phyloP scores from a whole-genome alignment of 1,284 basidiomycete species.

The Rhodotorula sp. region DNA sequence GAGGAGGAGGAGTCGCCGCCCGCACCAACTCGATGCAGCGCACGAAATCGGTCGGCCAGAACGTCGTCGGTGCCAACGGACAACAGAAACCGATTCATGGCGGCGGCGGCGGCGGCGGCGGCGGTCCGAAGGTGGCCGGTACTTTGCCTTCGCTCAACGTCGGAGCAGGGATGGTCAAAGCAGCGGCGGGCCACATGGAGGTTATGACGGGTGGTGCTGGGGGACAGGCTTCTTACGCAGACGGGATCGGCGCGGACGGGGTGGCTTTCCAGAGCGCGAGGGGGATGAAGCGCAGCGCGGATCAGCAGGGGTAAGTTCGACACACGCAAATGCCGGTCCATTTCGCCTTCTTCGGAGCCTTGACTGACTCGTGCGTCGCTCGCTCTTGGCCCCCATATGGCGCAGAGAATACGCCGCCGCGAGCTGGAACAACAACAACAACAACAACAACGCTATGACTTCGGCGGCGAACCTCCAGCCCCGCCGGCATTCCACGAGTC shows the following conservation, averaged over 20 bases:
- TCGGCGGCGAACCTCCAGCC: slow-evolving; percentile 47
- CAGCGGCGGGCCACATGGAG: background rate
- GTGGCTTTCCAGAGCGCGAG: background rate
- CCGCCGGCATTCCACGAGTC: slow-evolving; percentile 26
- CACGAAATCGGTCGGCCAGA: background rate
- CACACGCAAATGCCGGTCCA: background rate
- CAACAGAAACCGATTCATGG: background rate
- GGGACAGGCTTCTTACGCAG: background rate
- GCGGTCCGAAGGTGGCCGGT: background rate
- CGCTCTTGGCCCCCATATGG: no score
- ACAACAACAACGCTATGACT: background rate
- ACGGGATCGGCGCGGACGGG: slow-evolving; percentile 16
- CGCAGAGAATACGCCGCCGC: slow-evolving; percentile 8
- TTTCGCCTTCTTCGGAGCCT: no score
- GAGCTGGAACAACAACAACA: background rate
- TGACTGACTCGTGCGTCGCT: background rate
- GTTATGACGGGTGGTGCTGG: background rate
- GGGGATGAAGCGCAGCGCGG: background rate
- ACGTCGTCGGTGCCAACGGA: background rate
- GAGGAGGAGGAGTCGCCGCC: no score
- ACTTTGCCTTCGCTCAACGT: background rate
- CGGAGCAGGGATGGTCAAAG: background rate
- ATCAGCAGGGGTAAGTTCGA: slow-evolving; percentile 27
- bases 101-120: no score
- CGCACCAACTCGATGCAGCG: background rate